Evolutionary conservation across 2,329 filamentous ascomycete species (phyloP).

Genomic region (Cladosporium sp.): DNA sequence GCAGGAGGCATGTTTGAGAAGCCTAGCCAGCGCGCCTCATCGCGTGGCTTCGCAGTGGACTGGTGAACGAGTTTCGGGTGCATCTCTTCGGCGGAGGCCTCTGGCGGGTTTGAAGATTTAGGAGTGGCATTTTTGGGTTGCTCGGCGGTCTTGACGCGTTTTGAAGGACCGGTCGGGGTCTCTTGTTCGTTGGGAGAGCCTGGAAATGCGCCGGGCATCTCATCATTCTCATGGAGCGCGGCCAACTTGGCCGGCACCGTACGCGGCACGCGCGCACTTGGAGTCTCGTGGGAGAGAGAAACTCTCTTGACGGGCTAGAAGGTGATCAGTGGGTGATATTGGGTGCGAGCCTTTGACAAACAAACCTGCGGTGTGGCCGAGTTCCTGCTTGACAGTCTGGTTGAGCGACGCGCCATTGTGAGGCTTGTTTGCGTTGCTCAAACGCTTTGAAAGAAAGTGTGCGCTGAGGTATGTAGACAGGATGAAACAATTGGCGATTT

Average conservation of each 20-base stretch:
- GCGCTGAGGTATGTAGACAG: not conserved
- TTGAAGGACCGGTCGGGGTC: conserved; percentile 11
- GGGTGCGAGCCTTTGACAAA: not conserved
- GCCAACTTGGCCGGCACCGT: conserved; percentile 37
- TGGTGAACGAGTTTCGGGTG: conserved; percentile 79
- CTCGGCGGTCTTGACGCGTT: conserved; percentile 20
- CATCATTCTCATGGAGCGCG: conserved; percentile 42
- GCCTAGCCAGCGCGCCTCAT: conserved; percentile 75
- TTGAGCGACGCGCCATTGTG: conserved; percentile 14
- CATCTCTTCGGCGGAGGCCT: conserved; percentile 77
- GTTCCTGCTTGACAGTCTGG: conserved; percentile 12
- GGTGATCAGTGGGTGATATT: conserved; percentile 1
- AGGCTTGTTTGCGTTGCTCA: not conserved
- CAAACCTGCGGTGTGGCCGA: conserved; percentile 19
- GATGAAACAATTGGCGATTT: conserved; percentile 2
- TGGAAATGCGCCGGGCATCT: conserved; percentile 35
- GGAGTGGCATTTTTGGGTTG: conserved; percentile 41
- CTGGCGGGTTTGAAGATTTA: conserved; percentile 58
- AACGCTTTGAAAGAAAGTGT: not conserved
- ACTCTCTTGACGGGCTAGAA: conserved; percentile 28
- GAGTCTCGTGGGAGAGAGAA: conserved; percentile 30
- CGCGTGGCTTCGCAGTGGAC: conserved; percentile 68
- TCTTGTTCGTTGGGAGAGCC: conserved; percentile 18
- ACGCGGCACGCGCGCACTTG: conserved; percentile 23
- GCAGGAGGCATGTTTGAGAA: conserved; percentile 70